A percentile compares a stretch with the other conserved stretches of the same genome.
Conservation (phyloP, 352 stramenopile genomes). For the Globisporangium orthogonon region DNA sequence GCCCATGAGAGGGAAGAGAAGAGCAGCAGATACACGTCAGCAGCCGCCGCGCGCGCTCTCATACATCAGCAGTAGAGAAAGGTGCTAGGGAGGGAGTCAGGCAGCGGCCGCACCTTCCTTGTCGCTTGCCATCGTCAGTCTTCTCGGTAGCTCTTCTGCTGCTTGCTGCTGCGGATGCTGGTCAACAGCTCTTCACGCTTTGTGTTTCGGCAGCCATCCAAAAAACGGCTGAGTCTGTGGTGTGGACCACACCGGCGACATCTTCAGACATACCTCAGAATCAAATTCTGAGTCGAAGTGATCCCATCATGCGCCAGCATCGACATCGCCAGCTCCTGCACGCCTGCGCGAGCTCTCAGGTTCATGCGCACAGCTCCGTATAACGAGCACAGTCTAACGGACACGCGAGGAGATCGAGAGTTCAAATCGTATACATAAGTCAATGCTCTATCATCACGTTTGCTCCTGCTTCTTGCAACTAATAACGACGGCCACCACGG, state of each 20-base stretch:
- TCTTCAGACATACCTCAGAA: too few species aligned
- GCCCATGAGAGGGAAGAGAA: not conserved
- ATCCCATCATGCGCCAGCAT: too few species aligned
- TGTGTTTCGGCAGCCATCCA: not conserved
- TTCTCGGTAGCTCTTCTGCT: not conserved
- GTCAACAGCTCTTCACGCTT: not conserved
- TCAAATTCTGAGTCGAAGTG: too few species aligned
- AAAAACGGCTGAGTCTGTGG: not conserved
- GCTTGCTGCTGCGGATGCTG: not conserved
- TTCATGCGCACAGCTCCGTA: too few species aligned
- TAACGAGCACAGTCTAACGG: too few species aligned
- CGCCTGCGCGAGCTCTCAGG: too few species aligned
- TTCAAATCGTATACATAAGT: not conserved
- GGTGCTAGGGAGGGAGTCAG: too few species aligned
- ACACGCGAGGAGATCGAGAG: too few species aligned
- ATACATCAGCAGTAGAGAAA: not conserved
- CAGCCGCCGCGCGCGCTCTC: too few species aligned
- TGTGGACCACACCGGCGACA: too few species aligned
- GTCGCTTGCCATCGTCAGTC: not conserved
- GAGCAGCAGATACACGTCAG: not conserved
- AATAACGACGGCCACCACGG: constrained; percentile 3
- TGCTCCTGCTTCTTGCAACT: not conserved
- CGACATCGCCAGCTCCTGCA: too few species aligned
- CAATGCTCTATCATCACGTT: constrained; percentile 1
- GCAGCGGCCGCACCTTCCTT: not conserved